Evolutionary conservation across 176 grass and related monocot species (phyloP).

Genomic region (Lolium multiflorum): DNA sequence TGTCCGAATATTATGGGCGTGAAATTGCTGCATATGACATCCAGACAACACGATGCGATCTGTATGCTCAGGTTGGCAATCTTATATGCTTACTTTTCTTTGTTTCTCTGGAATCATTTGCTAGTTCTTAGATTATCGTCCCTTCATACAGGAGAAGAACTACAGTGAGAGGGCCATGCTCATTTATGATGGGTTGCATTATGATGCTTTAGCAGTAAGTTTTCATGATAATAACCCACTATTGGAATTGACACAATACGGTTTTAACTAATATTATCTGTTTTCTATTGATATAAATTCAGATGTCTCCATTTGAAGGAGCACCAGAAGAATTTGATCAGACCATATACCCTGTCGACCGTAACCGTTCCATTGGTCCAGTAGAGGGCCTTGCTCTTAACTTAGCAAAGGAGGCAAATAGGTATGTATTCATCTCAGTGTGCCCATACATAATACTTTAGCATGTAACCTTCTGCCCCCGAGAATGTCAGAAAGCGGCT

Average conservation of each 20-base stretch:
- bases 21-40: slow-evolving; percentile 98
- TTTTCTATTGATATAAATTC: slow-evolving; percentile 23
- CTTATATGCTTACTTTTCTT: neutral
- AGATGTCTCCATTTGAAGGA: slow-evolving; percentile 89
- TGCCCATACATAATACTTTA: neutral
- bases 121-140: slow-evolving; percentile 24
- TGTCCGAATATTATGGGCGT: slow-evolving; percentile 85
- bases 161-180: slow-evolving; percentile 89
- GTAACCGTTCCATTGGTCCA: slow-evolving; percentile 68
- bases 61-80: slow-evolving; percentile 87
- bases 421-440: slow-evolving; percentile 53
- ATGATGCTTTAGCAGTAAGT: slow-evolving; percentile 96
- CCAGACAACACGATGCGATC: slow-evolving; percentile 85
- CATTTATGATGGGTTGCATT: slow-evolving; percentile 95
- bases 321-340: slow-evolving; percentile 97
- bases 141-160: slow-evolving; percentile 75
- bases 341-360: slow-evolving; percentile 77
- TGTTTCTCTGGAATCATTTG: neutral
- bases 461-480: neutral
- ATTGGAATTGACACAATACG: neutral
- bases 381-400: slow-evolving; percentile 82
- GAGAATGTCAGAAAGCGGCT: neutral
- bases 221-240: slow-evolving; percentile 18
- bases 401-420: slow-evolving; percentile 79
- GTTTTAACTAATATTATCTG: slow-evolving; percentile 23